Evolutionary conservation across 2,329 filamentous ascomycete genomes (phyloP).

Genomic region (Beauveria medogensis): DNA sequence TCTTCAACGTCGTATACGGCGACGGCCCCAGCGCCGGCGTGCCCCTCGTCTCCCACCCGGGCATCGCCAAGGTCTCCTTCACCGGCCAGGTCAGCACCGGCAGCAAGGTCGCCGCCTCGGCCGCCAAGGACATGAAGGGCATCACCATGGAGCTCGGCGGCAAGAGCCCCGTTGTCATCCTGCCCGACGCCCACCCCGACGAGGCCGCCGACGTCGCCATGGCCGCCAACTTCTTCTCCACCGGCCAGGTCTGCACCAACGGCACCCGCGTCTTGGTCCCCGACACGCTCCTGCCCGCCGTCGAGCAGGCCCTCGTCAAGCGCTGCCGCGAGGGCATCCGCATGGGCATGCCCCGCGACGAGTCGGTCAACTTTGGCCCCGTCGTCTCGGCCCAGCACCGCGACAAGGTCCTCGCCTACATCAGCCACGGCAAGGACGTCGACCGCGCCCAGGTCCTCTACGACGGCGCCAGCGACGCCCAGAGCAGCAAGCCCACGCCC

Average conservation of each 20-base stretch:
- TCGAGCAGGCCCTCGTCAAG: slow-evolving; percentile 57
- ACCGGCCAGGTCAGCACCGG: slow-evolving; percentile 82
- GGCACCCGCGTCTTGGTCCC: slow-evolving; percentile 83
- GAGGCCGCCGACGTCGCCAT: slow-evolving; percentile 82
- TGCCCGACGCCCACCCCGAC: slow-evolving; percentile 71
- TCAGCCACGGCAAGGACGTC: slow-evolving; percentile 62
- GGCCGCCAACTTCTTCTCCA: slow-evolving; percentile 91
- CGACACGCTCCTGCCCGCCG: slow-evolving; percentile 51
- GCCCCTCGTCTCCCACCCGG: slow-evolving; percentile 62
- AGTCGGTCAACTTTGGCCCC: slow-evolving; percentile 73
- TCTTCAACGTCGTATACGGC: slow-evolving; percentile 83
- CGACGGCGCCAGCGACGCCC: slow-evolving; percentile 58
- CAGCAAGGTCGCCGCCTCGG: slow-evolving; percentile 68
- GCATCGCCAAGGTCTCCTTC: slow-evolving; percentile 80
- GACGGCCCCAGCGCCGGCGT: slow-evolving; percentile 64
- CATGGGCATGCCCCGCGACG: slow-evolving; percentile 63
- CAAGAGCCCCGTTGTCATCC: slow-evolving; percentile 72
- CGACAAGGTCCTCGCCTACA: slow-evolving; percentile 72
- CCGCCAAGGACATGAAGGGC: slow-evolving; percentile 76
- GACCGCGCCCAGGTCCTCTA: slow-evolving; percentile 68
- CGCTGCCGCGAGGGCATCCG: slow-evolving; percentile 58
- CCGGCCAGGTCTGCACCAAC: slow-evolving; percentile 88
- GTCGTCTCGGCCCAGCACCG: slow-evolving; percentile 67
- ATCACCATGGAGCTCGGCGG: slow-evolving; percentile 89
- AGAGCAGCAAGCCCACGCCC: slow-evolving; percentile 36